Percentiles rank a stretch among this genome's conserved stretches.
Conservation (phyloP, 805 yeast species). For the Barnettozyma siamensis region DNA sequence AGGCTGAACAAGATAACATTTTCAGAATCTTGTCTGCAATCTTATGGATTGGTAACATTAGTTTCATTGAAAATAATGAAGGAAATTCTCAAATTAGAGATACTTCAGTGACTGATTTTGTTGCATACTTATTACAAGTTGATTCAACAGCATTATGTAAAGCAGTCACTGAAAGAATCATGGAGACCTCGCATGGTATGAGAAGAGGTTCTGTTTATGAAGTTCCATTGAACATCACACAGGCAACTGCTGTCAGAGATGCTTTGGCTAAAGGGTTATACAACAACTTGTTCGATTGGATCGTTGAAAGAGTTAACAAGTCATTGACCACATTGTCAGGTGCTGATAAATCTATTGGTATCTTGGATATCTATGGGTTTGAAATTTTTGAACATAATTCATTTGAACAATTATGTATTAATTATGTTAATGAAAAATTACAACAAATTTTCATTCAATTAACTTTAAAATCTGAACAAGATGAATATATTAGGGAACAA, state of each 20-base stretch:
- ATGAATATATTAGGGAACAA: constrained; percentile 91
- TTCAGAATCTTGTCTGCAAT: constrained; percentile 80
- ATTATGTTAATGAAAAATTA: constrained; percentile 90
- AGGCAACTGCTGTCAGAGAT: constrained; percentile 92
- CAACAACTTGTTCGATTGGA: constrained; percentile 93
- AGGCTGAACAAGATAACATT: constrained; percentile 83
- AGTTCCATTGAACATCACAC: constrained; percentile 85
- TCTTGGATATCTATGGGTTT: constrained; percentile 92
- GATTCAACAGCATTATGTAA: constrained; percentile 59
- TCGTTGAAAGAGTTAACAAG: constrained; percentile 82
- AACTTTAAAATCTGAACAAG: constrained; percentile 95
- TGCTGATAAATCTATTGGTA: constrained; percentile 74
- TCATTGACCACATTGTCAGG: constrained; percentile 57
- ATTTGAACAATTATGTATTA: constrained; percentile 92
- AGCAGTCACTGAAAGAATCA: constrained; percentile 70
- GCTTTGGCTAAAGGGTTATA: constrained; percentile 93
- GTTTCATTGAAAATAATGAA: constrained; percentile 78
- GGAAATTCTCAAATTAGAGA: constrained; percentile 84
- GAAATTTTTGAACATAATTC: constrained; percentile 94
- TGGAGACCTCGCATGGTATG: constrained; percentile 88
- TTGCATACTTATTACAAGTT: constrained; percentile 85
- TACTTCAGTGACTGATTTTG: constrained; percentile 86
- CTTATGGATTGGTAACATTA: constrained; percentile 91
- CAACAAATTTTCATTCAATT: constrained; percentile 96
- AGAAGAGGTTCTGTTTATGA: constrained; percentile 90